Base-by-base conservation (phyloP, 345 rosid species). In the Aethionema arabicum region DNA sequence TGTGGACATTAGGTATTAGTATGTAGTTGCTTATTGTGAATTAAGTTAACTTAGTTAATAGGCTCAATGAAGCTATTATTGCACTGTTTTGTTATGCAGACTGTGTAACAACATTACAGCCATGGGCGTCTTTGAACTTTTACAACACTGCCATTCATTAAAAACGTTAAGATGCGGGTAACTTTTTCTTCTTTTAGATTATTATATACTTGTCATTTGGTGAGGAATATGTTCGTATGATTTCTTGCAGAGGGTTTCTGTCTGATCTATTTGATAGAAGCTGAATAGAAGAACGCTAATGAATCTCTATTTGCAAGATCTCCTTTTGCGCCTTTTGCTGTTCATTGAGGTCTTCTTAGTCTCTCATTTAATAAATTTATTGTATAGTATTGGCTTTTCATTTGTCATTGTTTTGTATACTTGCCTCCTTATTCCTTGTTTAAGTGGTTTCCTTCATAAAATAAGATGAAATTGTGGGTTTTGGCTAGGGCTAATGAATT, bases 151-250 rank as follows among this genome's bases (percentile, higher is more conserved):
- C 72, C 82, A 66, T 47, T 85, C 77, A 0, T 74, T 92, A 77
- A 82, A 81, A 63, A 85, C 89, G 21, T 56, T 92, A 68, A 85
- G 98, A 87, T 83, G 83, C 78, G 95, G 96, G 95, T 92, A 92
- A 43, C 1, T 42, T 27, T 66, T 47, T 54, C 35, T 11, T 29
- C 11, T 52, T 55, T 11, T n/a, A 10, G 52, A 4, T 42, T 40
- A 13, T 11, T 12, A 21, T 6, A 40, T 40, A 8, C 4, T 40
- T 40, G 40, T 6, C 40, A 6, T 37, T 10, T 4, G 40, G 40
- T 37, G 40, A 10, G 7, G 7, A 37, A 6, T n/a, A n/a, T 37
- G 40, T 37, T 37, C 7, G 3, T 37, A 6, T 37, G 27, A 21
- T 21, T 21, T 21, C 27, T 2, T 21, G 27, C 27, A 21, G 27